A percentile compares a stretch with the other conserved stretches of the same genome.
phyloP scores from a whole-genome alignment of 768 basidiomycete genomes.

The Termitomyces sp. region DNA sequence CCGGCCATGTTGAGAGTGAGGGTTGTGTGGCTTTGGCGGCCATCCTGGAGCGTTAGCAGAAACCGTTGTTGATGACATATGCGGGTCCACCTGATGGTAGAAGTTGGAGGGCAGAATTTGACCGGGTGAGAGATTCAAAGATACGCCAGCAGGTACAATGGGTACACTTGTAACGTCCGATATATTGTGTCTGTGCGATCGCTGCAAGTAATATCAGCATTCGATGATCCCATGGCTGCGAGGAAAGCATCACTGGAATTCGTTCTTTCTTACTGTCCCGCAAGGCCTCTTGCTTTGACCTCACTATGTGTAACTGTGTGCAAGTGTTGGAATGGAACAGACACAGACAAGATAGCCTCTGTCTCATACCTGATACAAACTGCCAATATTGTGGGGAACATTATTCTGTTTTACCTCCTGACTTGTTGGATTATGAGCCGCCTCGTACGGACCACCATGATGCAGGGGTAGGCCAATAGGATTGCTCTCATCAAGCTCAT shows the following conservation, averaged over 20 bases:
- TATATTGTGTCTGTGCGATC: conserved; percentile 1
- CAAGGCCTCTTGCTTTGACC: neutral
- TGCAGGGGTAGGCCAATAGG: conserved; percentile 62
- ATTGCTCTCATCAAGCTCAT: conserved; percentile 74
- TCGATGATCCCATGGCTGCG: neutral
- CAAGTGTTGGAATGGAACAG: conserved; percentile 1
- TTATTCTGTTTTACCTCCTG: conserved; percentile 13
- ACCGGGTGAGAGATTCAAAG: conserved; percentile 49
- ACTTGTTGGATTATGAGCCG: conserved; percentile 32
- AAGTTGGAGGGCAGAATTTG: conserved; percentile 45
- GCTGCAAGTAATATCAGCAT: conserved; percentile 1
- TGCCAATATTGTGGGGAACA: conserved; percentile 20
- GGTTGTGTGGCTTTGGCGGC: conserved; percentile 5
- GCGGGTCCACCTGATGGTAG: conserved; percentile 8
- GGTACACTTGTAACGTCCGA: conserved; percentile 13
- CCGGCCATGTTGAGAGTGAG: conserved; percentile 1
- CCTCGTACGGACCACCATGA: conserved; percentile 76
- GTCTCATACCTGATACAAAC: conserved; percentile 13
- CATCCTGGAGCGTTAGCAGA: conserved; percentile 4
- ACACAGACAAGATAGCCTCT: neutral
- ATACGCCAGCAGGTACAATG: conserved; percentile 33
- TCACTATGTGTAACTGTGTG: neutral
- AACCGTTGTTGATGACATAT: neutral
- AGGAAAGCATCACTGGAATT: conserved; percentile 7
- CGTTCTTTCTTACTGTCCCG: conserved; percentile 3